A percentile compares a stretch with the other conserved stretches of the same genome.
phyloP scores from a whole-genome alignment of 164 flowering plant genomes.

The Piper betle region DNA sequence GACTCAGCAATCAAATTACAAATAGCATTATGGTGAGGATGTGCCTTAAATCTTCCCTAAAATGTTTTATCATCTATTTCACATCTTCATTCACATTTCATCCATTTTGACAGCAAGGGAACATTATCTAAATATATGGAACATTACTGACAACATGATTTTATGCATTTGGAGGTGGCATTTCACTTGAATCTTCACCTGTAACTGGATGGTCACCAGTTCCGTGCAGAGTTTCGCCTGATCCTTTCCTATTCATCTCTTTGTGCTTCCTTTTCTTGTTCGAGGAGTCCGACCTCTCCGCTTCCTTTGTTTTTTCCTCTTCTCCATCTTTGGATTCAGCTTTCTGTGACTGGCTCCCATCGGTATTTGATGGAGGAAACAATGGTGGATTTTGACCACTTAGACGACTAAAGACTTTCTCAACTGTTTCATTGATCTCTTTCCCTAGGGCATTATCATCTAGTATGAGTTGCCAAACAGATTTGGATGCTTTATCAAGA shows the following conservation, averaged over 20 bases:
- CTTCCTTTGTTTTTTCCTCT: slow-evolving; percentile 9
- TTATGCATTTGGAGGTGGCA: slow-evolving; percentile 5
- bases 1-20: too few relatives aligned
- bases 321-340: slow-evolving; percentile 15
- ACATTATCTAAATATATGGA: too few relatives aligned
- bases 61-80: too few relatives aligned
- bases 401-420: slow-evolving; percentile 62
- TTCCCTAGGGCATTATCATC: slow-evolving; percentile 70
- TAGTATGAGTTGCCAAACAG: slow-evolving; percentile 88
- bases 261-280: slow-evolving; percentile 35
- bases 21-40: too few relatives aligned
- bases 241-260: slow-evolving; percentile 23
- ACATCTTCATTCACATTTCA: too few relatives aligned
- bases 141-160: too few relatives aligned
- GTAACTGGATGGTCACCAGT: slow-evolving; percentile 15
- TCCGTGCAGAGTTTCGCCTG: slow-evolving; percentile 21
- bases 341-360: slow-evolving; percentile 17
- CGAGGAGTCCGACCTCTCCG: slow-evolving; percentile 17
- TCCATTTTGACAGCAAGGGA: too few relatives aligned
- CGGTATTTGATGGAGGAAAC: slow-evolving; percentile 31
- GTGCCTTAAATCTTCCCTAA: too few relatives aligned
- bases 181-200: slow-evolving; percentile 11
- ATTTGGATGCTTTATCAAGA: slow-evolving; percentile 90
- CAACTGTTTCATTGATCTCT: slow-evolving; percentile 80
- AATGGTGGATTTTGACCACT: slow-evolving; percentile 80